Evolutionary conservation across 2,329 filamentous ascomycete species (phyloP).

Genomic region (Botrytis cinerea): DNA sequence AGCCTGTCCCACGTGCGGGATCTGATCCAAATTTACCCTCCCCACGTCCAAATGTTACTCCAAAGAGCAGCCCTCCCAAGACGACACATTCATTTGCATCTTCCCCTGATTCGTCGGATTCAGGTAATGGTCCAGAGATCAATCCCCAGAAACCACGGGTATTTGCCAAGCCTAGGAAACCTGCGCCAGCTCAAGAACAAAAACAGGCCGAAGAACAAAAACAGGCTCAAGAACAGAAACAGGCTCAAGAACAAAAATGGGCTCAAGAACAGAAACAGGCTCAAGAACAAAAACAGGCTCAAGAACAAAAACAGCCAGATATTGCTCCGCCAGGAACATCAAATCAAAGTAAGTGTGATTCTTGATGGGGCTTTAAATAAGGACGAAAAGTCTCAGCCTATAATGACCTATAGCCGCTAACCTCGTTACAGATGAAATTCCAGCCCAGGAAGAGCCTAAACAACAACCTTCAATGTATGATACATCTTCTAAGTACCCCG

Average conservation of each 20-base stretch:
- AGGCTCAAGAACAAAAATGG: slow-evolving; percentile 15
- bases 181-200: slow-evolving; percentile 16
- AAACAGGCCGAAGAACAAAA: slow-evolving; percentile 15
- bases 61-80: slow-evolving; percentile 20
- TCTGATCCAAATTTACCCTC: slow-evolving; percentile 37
- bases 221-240: slow-evolving; percentile 15
- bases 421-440: slow-evolving; percentile 34
- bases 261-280: slow-evolving; percentile 14
- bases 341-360: slow-evolving; percentile 34
- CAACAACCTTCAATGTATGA: slow-evolving; percentile 39
- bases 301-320: slow-evolving; percentile 22
- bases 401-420: slow-evolving; percentile 29
- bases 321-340: slow-evolving; percentile 7
- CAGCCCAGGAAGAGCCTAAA: slow-evolving; percentile 27
- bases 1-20: slow-evolving; percentile 34
- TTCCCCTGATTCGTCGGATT: slow-evolving; percentile 24
- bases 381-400: slow-evolving; percentile 30
- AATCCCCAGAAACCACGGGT: slow-evolving; percentile 15
- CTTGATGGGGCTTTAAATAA: slow-evolving; percentile 26
- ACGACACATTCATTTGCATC: slow-evolving; percentile 20
- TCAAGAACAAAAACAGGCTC: background rate
- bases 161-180: slow-evolving; percentile 26
- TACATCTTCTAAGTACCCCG: slow-evolving; percentile 23
- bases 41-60: slow-evolving; percentile 29
- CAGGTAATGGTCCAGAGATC: slow-evolving; percentile 25